A percentile compares a stretch with the other conserved stretches of the same genome.
Conservation (phyloP, 1,284 basidiomycete species). For the Ustilago esculenta region DNA sequence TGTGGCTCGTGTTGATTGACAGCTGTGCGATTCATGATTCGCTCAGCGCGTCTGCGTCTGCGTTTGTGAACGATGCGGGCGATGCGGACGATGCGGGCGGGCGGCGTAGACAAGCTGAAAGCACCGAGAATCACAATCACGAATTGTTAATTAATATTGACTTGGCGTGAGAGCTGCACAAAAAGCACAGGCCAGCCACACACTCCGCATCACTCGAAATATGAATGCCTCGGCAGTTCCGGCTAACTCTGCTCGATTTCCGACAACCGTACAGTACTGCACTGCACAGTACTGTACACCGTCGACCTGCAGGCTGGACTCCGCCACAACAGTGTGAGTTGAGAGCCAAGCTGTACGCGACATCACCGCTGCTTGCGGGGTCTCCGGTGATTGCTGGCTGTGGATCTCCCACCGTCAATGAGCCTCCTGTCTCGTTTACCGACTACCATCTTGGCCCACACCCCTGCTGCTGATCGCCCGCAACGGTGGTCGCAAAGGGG, state of each 20-base stretch:
- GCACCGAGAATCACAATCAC: no score
- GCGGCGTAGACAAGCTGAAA: no score
- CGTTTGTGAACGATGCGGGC: no score
- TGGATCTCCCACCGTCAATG: neutral
- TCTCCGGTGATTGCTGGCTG: neutral
- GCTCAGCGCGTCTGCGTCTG: neutral
- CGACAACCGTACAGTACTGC: no score
- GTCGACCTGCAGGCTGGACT: no score
- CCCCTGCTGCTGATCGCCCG: neutral
- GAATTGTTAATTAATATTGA: no score
- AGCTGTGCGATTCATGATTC: slow-evolving; percentile 8
- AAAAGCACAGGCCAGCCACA: slow-evolving; percentile 7
- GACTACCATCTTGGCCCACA: no score
- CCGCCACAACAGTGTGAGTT: no score
- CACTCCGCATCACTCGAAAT: no score
- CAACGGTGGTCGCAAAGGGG: neutral
- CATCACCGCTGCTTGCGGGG: neutral
- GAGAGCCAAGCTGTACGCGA: neutral
- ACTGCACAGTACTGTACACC: no score
- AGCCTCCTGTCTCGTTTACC: no score
- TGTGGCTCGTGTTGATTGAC: slow-evolving; percentile 4
- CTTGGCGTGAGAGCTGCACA: slow-evolving; percentile 4
- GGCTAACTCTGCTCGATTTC: neutral
- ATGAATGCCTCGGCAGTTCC: slow-evolving; percentile 5
- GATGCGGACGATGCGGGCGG: no score